Base-by-base conservation (phyloP, 2,329 filamentous ascomycete species). In the Chaetomiaceae sp. region DNA sequence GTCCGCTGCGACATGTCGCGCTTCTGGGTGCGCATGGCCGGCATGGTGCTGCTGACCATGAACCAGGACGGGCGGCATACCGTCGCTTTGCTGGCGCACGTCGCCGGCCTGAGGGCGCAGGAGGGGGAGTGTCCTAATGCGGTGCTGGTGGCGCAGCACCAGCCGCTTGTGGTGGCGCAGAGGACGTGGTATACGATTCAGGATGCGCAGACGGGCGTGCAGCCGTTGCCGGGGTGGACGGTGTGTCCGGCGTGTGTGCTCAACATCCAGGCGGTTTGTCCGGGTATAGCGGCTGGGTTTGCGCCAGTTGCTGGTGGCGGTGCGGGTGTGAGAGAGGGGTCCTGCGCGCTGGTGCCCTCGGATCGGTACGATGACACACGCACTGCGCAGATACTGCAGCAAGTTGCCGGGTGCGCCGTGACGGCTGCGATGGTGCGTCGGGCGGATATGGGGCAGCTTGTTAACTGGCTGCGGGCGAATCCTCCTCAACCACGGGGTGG, bases 11-110 rank as follows among this genome's bases (percentile, higher is more conserved):
- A 56, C 34, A 54, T 59, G 44, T 49, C 47, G 4, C 51, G 54
- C 8, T 59, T 54, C 45, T 59, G 57, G 57, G 57, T 56, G 15
- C 43, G 45, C 3, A 36, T 54, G 15, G 57, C 57, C 4, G 57
- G 57, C n/a, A 45, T 49, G 37, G 49, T 54, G 14, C 42, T 59
- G 5, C 22, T 57, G 37, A 57, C 54, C n/a, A 53, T 54, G 51
- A 57, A 57, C 31, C 51, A 51, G 33, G 42, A 48, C 23, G 36
- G 49, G 1, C 56, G 33, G 17, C 46, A 48, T 17, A 52, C 51
- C 11, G 29, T 53, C 3, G 34, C 40, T 17, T 33, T 57, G 7
- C 47, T 59, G n/a, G 29, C 57, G 1, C 47, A 44, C 19, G 51
- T 56, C 4, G 54, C 57, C 15, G 57, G 20, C 2, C 25, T 55